Conservation (phyloP, 1,139 yeast species). For the Sugiyamaella paludigena region DNA sequence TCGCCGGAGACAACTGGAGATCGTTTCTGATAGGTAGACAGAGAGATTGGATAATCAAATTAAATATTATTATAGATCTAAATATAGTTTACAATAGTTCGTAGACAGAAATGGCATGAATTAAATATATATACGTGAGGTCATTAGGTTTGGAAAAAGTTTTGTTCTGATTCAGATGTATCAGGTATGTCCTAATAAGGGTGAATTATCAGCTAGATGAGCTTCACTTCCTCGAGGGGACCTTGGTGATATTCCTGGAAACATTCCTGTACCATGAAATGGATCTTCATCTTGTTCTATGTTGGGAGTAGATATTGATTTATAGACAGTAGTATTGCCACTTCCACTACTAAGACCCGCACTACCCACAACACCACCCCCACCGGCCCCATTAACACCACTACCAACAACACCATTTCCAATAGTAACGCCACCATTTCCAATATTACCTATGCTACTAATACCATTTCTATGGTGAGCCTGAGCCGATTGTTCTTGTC, state of each 20-base stretch:
- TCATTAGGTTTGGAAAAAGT: no score
- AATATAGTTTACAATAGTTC: no score
- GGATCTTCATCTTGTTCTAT: constrained; percentile 10
- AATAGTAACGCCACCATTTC: background rate
- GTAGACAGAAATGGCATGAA: no score
- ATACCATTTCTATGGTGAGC: background rate
- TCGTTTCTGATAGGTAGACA: no score
- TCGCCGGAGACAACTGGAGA: no score
- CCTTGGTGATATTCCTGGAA: constrained; percentile 12
- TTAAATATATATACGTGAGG: no score
- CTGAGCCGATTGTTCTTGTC: no score
- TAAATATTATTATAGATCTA: no score
- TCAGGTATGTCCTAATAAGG: background rate
- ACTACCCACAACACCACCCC: constrained; percentile 2
- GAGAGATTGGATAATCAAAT: no score
- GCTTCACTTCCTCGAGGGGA: constrained; percentile 1
- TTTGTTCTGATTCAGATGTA: no score
- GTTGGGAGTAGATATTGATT: background rate
- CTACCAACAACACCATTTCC: background rate
- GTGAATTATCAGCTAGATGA: constrained; percentile 1
- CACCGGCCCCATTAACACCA: background rate
- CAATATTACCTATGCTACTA: background rate
- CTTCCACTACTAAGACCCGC: background rate
- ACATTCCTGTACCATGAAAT: constrained; percentile 13
- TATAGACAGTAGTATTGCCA: background rate